Evolutionary conservation across 2,329 filamentous ascomycete species (phyloP), one percentile per base, ranked within the genome.

Genomic region (Monosporascus sp.): DNA sequence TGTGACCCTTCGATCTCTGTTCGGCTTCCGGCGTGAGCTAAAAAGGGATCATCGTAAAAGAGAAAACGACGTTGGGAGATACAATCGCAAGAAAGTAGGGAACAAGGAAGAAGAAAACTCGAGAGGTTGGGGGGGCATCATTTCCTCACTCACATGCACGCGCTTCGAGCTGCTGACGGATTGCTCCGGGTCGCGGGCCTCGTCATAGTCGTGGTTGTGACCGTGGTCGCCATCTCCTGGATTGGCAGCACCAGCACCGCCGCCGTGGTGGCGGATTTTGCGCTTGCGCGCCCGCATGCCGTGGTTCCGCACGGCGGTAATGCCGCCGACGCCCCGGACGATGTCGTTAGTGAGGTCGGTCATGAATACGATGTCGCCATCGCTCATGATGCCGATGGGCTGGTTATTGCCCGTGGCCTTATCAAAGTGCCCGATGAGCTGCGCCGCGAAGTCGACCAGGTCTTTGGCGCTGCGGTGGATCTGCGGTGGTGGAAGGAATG

Each of bases 351-450:
- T 54, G 6, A 58, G 56, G 54, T 56, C 52, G 14, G 56, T 56
- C 56, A 58, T 58, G 50, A 56, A 58, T 37, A 55, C 43, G n/a
- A 58, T 47, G 27, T 58, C 56, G 22, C 56, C 52, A 35, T 58
- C 54, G 37, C 51, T 54, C 54, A 58, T 58, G 3, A 58, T 48
- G 4, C 54, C 49, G 37, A 58, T 38, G 17, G 56, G 56, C 2
- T 46, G 47, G 20, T 24, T 44, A 35, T 5, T 14, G n/a, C 18
- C 20, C n/a, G 41, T 11, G 41, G 20, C 7, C 20, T 44, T 4
- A 35, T 58, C 54, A 37, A 56, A 38, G 18, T 45, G 50, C 18
- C 50, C 54, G n/a, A 56, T 50, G 3, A 58, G 37, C 22, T 52
- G 49, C 31, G 45, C 49, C 35, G 56, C 49, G 43, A 56, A 56